A percentile compares a stretch with the other conserved stretches of the same genome.
These are phyloP conservation scores for Gillenia trifoliata DNA, from an alignment of 306 rosid species.

Conservation along the genomic window DNA sequence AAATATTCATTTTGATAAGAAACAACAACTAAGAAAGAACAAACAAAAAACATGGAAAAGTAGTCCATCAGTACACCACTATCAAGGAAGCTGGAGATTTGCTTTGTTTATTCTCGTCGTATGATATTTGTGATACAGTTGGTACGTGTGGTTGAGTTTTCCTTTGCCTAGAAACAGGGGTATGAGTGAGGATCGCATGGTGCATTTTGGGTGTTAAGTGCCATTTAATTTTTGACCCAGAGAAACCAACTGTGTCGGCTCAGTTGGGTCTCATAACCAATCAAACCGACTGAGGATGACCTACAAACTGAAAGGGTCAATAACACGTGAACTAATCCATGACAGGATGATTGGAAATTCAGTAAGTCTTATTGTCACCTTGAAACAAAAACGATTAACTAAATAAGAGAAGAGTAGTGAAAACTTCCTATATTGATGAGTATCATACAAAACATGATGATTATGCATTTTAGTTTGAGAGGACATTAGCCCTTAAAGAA, in stretches of 20 bases:
- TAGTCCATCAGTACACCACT: not conserved
- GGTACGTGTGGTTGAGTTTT: not conserved
- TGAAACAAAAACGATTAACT: not conserved
- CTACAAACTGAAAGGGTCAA: not conserved
- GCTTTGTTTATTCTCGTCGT: not conserved
- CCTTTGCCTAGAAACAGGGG: not conserved
- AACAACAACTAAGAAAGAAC: not conserved
- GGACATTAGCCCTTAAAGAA: conserved; percentile 12
- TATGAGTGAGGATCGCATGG: not conserved
- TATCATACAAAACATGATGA: not conserved
- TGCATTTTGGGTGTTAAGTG: not conserved
- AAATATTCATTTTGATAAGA: no score
- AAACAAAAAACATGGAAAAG: not conserved
- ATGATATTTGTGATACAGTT: not conserved
- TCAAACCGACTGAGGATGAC: not conserved
- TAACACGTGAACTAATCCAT: not conserved
- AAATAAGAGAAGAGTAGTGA: not conserved
- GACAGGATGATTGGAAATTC: not conserved
- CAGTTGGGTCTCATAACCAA: not conserved
- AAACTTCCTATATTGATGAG: not conserved
- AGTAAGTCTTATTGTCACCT: not conserved
- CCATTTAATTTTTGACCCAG: not conserved
- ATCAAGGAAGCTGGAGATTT: not conserved
- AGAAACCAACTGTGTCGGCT: not conserved
- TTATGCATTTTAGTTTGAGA: not conserved